Base-by-base conservation (phyloP, 148 eudicot species). In the Silene conica region DNA sequence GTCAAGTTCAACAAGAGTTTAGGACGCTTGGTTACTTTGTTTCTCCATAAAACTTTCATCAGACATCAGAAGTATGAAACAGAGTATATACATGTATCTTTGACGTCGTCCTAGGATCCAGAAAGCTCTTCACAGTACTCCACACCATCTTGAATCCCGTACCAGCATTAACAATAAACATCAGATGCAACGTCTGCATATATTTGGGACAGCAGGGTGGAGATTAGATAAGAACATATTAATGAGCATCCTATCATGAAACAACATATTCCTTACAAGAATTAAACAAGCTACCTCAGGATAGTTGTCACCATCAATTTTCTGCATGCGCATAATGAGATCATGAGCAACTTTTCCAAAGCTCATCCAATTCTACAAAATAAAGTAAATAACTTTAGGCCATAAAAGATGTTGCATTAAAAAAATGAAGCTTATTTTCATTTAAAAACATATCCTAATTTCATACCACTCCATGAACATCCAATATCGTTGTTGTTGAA, bases 141-240 rank as follows among this genome's bases (percentile, higher is more conserved):
- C 98, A 94, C 25, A 89, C 76, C 56, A 87, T 73, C 81, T 92
- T 92, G 81, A 94, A 92, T 62, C 98, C 98, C 76, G 79, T 80
- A 69, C 98, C 96, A 74, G 97, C 97, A 87, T 94, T 94, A 61
- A 94, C 93, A 67, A 94, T 89, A 79, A 74, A 94, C 97, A 94
- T 91, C 73, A 90, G 97, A 82, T 94, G 86, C 80, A 94, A 78
- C 5, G 97, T 92, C 97, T 94, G 89, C 71, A 82, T 57, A 82
- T 20, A 75, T 56, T 31, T 25, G 28, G 56, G 21, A 34, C 31
- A 14, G 18, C 55, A 19, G 46, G 21, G 3, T 19, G 38, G 3
- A 15, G 18, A 60, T 9, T 67, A 66, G 67, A 52, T 63, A 22
- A 74, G 71, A 15, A 56, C 10, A 13, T 77, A 34, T 74, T 19